Percentiles rank a stretch among this genome's conserved stretches.
phyloP scores from a whole-genome alignment of 176 grass and related monocot species.

The Urochloa ruziziensis region DNA sequence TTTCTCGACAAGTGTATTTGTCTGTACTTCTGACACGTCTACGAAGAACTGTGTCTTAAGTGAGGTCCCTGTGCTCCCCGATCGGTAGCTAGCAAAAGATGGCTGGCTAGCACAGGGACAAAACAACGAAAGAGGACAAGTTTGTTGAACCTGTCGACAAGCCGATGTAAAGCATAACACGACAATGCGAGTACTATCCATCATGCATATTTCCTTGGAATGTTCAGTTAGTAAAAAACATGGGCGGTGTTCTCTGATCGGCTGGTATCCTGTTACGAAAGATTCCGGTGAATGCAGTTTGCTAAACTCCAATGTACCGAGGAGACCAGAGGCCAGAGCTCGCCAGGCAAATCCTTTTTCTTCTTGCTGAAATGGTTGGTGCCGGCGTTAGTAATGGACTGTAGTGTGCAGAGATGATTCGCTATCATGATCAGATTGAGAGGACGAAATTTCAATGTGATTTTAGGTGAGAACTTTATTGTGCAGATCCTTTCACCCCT shows the following conservation, averaged over 20 bases:
- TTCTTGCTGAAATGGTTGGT: constrained; percentile 18
- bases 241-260: background rate
- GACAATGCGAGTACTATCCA: background rate
- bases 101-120: background rate
- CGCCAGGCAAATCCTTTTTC: background rate
- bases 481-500: background rate
- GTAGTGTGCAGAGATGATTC: background rate
- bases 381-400: background rate
- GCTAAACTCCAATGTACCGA: background rate
- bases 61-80: constrained; percentile 27
- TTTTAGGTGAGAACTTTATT: background rate
- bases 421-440: background rate
- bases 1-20: constrained; percentile 15
- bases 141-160: constrained; percentile 27
- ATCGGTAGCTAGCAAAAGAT: constrained; percentile 16
- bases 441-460: background rate
- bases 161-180: constrained; percentile 27
- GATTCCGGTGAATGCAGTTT: background rate
- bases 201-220: constrained; percentile 19
- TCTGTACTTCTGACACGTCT: background rate
- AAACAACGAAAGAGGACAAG: background rate
- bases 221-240: background rate
- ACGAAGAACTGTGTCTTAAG: background rate
- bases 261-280: background rate
- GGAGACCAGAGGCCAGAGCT: background rate